Evolutionary conservation across 2,329 filamentous ascomycete species (phyloP), one percentile per base, ranked within the genome.

Genomic region (Teratosphaeria gauchensis): DNA sequence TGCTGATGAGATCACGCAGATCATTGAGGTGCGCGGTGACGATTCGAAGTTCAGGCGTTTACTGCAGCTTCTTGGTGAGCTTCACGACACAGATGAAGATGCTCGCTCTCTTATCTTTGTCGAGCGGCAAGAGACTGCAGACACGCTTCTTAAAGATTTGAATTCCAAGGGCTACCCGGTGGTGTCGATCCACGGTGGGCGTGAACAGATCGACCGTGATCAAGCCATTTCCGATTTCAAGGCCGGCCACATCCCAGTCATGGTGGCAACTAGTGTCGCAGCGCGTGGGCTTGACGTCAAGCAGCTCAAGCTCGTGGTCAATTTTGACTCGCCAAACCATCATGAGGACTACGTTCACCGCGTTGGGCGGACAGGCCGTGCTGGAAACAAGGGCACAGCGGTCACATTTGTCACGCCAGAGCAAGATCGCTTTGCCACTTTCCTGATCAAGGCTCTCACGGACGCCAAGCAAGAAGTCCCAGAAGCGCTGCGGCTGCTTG

Each of bases 221-320:
- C 92, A 90, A 59, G 92, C 90, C 14, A 95, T 96, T 66, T 82
- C 88, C 48, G 91, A 96, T 71, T 96, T 96, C 80, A 97, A 95
- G 75, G 88, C 86, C 66, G 94, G 94, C 58, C 84, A 92, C 51
- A 84, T 95, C 54, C 92, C 92, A 0, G 88, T 99, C 58, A 80
- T 99, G 70, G 88, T 97, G 69, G 94, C 94, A 11, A 99, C 94
- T 0, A 96, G 92, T 11, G 90, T 99, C 59, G 94, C 94, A 46
- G 94, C 94, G 55, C 89, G 94, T 73, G 94, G 94, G 61, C 79
- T 99, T 48, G 94, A 99, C 72, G 92, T 99, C 52, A 96, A 96
- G 75, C 90, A 95, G 72, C 80, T 99, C 35, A 96, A 95, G 73
- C 82, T 97, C 33, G 94, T 99, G 8, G 86, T 99, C 75, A 97